Base-by-base conservation (phyloP, 208 protist genomes). In the Herpetomonas samuelpessoai region DNA sequence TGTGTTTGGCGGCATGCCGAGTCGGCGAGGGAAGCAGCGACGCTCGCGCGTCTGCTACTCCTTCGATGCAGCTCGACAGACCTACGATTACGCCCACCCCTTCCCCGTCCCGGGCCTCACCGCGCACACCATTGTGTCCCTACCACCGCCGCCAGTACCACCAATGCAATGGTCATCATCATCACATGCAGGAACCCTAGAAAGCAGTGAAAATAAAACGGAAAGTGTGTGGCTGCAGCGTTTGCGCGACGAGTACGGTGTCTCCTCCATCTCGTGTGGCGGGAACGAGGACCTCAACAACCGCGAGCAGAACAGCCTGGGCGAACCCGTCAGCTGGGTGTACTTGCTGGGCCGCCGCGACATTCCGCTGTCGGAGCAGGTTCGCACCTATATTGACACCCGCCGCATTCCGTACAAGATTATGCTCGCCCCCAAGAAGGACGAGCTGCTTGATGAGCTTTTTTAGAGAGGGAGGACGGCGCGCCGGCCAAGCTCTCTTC, bases 371-470 rank as follows among this genome's bases (percentile, higher is more conserved):
- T 48, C 53, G 0, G 80, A 86, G 60, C 58, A 27, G 45, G 48
- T 63, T 21, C 44, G 65, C 24, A 62, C 78, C 50, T 63, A 52
- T 25, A 71, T 83, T 48, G 55, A 74, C 28, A 62, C 66, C 24
- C 59, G 63, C 25, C 52, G 54, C 21, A 63, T 80, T 16, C 58
- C 68, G 0, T 62, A 55, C 49, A 68, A 53, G n/a, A 26, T 67
- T 12, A 41, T 68, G 18, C 31, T 57, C 6, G 46, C 39, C 4
- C 47, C 45, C 24, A 45, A 71, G 46, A 63, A 57, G 31, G 76
- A 86, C 48, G 71, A 65, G 24, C 54, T 81, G 26, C 48, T 86
- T n/a, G 72, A 83, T 35, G 76, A 83, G 44, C 69, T 82, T 3
- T 86, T 82, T 46, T 86, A 70, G n/a, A n/a, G n/a, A n/a, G n/a